Evolutionary conservation across 2,329 filamentous ascomycete genomes (phyloP).

Genomic region (Claviceps digitariae): DNA sequence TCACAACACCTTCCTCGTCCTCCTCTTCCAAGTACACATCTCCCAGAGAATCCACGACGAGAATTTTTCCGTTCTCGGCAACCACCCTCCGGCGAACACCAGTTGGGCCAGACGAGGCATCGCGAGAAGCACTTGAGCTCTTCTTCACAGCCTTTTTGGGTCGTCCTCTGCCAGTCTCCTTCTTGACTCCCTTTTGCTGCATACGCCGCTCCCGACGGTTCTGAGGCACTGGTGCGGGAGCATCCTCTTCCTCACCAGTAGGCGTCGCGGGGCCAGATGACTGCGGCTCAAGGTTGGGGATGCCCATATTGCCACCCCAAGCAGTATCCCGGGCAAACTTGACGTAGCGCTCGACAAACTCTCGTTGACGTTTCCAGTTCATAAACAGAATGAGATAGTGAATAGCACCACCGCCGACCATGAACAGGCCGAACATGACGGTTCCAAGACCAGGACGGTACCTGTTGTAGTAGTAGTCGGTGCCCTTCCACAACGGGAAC

Average conservation of each 20-base stretch:
- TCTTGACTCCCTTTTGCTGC: constrained; percentile 74
- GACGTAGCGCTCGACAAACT: constrained; percentile 88
- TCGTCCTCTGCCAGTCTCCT: constrained; percentile 46
- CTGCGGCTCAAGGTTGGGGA: constrained; percentile 50
- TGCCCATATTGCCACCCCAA: constrained; percentile 70
- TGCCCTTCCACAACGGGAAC: constrained; percentile 93
- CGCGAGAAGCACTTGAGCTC: constrained; percentile 18
- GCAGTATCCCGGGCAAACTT: constrained; percentile 75
- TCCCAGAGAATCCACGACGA: constrained; percentile 82
- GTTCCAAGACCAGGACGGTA: constrained; percentile 84
- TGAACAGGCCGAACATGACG: constrained; percentile 67
- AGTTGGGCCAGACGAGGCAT: constrained; percentile 40
- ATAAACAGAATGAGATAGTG: constrained; percentile 81
- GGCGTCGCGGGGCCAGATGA: constrained; percentile 30
- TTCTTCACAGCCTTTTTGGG: constrained; percentile 27
- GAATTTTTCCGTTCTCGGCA: constrained; percentile 87
- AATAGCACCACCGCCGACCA: constrained; percentile 68
- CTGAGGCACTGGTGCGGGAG: constrained; percentile 42
- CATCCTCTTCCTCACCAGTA: constrained; percentile 32
- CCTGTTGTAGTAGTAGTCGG: constrained; percentile 93
- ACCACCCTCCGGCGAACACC: constrained; percentile 78
- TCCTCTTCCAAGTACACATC: constrained; percentile 93
- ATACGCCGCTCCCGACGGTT: constrained; percentile 81
- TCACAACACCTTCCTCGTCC: constrained; percentile 69
- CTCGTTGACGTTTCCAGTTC: constrained; percentile 76